Base-by-base conservation (phyloP, 2,329 filamentous ascomycete species). In the Metarhizium anisopliae region DNA sequence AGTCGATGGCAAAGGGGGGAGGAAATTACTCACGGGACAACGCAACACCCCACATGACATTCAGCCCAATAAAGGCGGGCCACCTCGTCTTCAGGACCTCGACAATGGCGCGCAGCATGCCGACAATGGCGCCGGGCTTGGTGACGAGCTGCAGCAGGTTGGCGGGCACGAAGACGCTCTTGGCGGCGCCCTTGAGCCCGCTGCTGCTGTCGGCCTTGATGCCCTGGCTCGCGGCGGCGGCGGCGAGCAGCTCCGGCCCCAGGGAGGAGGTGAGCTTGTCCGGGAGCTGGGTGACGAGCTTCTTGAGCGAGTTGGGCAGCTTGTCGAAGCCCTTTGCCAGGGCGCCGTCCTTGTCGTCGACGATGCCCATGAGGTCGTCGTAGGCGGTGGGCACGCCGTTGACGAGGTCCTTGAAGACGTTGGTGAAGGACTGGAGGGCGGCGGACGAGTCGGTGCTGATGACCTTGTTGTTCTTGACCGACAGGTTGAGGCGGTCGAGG, bases 331-430 rank as follows among this genome's bases (percentile, higher is more conserved):
- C 77, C 56, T 77, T 76, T 45, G 77, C 74, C n/a, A 86, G 74
- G n/a, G 77, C 73, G 57, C 80, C 79, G 64, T 86, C 81, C 58
- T 77, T 77, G 66, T 85, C 81, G 57, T 85, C 80, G 47, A 86
- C 70, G 25, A 87, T 77, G 14, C 67, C 64, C 2, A 77, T 84
- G n/a, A 99, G 85, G 68, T 99, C 94, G 66, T 87, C 81, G 70
- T 95, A 96, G 2, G 94, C 94, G 0, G 93, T 96, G 3, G 94
- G 94, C 2, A 90, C 94, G 59, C 94, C 94, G 67, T 91, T 92
- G 64, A 94, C 83, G 16, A 96, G 81, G 68, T 99, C 94, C 68
- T 93, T 94, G 66, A 99, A 87, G 38, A 96, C 86, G 55, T 91
- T 78, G 1, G 90, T 95, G 77, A 99, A 99, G 59, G 86, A 84